Evolutionary conservation across 2,329 filamentous ascomycete genomes (phyloP), one percentile per base, ranked within the genome.

Genomic region (Neofusicoccum sp.): DNA sequence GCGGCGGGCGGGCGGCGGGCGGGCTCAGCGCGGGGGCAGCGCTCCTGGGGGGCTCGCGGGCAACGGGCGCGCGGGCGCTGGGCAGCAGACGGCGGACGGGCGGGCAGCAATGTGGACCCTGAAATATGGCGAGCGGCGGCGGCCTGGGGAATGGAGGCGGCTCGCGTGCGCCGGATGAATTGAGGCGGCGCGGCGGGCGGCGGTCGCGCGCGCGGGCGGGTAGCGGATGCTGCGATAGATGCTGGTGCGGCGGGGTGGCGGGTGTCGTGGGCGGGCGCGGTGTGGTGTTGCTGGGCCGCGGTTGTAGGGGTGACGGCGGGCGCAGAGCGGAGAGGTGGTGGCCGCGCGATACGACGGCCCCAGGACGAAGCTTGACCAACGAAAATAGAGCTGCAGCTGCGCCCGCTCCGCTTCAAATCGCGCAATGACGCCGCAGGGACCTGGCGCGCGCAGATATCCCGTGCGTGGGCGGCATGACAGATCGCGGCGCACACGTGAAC

Each of bases 231-330:
- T 58, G 54, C 29, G 54, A 22, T 58, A 58, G 41, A 29, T 16
- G 16, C 39, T 58, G 54, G 31, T 45, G 54, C 22, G 54, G 28
- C 16, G 45, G 34, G 54, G 41, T 50, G 48, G 14, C 3, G 33
- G 4, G 28, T 22, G 28, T 43, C 12, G 37, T 16, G 36, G 29
- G 3, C 34, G 49, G 11, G 5, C 11, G 36, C 34, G 56, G 14
- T 29, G 56, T 36, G 41, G 31, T 34, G 41, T 33, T 45, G 54
- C 54, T 58, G 39, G 54, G 54, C 39, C 41, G 16, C 8, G 39
- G 56, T 60, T 49, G 56, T 60, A 60, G 56, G 56, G 56, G 56
- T 60, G 44, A 60, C 56, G 56, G 56, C 54, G 54, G 56, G 56
- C 56, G 56, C 44, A 60, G 56, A 60, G 44, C 33, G 56, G 39